phyloP scores from a whole-genome alignment of 2,329 filamentous ascomycete species.

The Sporothrix euskadiensis region DNA sequence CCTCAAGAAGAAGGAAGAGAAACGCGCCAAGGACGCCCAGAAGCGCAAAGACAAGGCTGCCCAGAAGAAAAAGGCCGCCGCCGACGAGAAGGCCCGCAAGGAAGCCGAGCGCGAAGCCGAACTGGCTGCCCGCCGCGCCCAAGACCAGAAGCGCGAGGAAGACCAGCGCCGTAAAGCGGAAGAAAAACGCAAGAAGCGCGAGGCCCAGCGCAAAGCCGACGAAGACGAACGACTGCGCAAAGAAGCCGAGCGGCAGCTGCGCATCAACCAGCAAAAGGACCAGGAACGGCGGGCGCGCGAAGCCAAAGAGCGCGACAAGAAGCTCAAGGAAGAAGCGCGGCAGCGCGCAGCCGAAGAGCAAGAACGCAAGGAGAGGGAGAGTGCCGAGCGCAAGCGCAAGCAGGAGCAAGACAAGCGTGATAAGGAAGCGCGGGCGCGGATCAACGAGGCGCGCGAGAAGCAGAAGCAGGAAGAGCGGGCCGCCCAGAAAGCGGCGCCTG shows the following conservation, averaged over 20 bases:
- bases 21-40: constrained; percentile 90
- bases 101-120: constrained; percentile 89
- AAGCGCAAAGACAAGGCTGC: constrained; percentile 94
- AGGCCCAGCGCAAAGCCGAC: constrained; percentile 80
- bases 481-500: constrained; percentile 44
- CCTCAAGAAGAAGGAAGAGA: constrained; percentile 74
- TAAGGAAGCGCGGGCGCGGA: constrained; percentile 48
- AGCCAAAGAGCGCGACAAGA: constrained; percentile 78
- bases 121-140: constrained; percentile 72
- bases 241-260: constrained; percentile 79
- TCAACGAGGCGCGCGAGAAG: constrained; percentile 38
- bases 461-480: constrained; percentile 47
- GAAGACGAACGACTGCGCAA: constrained; percentile 85
- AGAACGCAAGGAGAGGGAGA: constrained; percentile 57
- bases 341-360: constrained; percentile 73
- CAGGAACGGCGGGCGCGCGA: constrained; percentile 80
- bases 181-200: constrained; percentile 49
- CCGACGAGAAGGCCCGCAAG: constrained; percentile 85
- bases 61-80: constrained; percentile 80
- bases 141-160: constrained; percentile 75
- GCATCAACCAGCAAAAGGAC: constrained; percentile 81
- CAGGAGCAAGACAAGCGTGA: constrained; percentile 58
- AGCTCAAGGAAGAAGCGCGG: constrained; percentile 77
- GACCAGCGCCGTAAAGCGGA: constrained; percentile 58
- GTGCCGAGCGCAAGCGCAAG: constrained; percentile 62